A percentile compares a stretch with the other conserved stretches of the same genome.
These are phyloP conservation scores for Hirschioporus abietinus DNA, from an alignment of 768 basidiomycete species.

Conservation along the genomic window DNA sequence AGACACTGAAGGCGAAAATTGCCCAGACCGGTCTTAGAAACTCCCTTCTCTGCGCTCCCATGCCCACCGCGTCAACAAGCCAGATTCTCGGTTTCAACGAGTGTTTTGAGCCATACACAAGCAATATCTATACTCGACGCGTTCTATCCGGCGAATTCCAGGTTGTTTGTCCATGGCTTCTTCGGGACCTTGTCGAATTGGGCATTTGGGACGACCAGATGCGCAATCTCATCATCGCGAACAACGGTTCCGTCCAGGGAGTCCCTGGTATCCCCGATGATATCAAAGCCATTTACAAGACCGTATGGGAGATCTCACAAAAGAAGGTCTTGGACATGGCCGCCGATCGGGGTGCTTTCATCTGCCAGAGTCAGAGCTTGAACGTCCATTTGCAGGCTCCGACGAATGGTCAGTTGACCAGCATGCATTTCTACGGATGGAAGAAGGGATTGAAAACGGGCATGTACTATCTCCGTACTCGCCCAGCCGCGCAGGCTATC, in stretches of 20 bases:
- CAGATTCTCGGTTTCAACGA: constrained; percentile 99
- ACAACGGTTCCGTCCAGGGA: constrained; percentile 84
- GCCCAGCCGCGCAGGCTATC: constrained; percentile 92
- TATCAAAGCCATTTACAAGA: constrained; percentile 98
- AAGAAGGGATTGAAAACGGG: constrained; percentile 99
- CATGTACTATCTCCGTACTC: constrained; percentile 95
- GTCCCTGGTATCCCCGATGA: constrained; percentile 86
- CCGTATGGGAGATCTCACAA: constrained; percentile 99
- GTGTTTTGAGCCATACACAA: constrained; percentile 98
- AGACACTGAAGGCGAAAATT: constrained; percentile 79
- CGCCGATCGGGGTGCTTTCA: constrained; percentile 98
- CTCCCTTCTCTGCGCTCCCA: constrained; percentile 89
- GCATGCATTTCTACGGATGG: constrained; percentile 99
- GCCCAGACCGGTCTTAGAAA: constrained; percentile 78
- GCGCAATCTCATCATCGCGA: constrained; percentile 99
- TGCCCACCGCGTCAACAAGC: constrained; percentile 98
- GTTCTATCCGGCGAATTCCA: constrained; percentile 99
- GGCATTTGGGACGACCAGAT: constrained; percentile 97
- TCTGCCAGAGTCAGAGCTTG: constrained; percentile 92
- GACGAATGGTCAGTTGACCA: constrained; percentile 86
- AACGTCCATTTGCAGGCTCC: constrained; percentile 91
- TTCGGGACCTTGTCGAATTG: constrained; percentile 95
- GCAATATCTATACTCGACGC: constrained; percentile 98
- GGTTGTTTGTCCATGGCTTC: constrained; percentile 96
- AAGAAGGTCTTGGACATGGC: constrained; percentile 98